Conservation (phyloP, 2,329 filamentous ascomycete genomes). For the Diaporthe eres region DNA sequence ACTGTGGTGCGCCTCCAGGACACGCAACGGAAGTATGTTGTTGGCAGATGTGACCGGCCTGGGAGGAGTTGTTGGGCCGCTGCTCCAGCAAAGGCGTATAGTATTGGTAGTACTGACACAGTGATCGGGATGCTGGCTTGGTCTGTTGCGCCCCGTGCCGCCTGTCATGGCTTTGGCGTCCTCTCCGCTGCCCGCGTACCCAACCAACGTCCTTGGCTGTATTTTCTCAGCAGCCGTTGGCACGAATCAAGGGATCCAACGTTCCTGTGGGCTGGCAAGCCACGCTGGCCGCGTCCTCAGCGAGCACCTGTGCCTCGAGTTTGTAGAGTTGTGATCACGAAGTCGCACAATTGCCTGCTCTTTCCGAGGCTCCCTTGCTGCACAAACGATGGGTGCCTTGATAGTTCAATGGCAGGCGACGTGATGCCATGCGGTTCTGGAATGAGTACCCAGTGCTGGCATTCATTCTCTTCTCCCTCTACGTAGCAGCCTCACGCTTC, state of each 20-base stretch:
- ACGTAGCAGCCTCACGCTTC: neutral
- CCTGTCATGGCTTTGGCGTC: constrained; percentile 27
- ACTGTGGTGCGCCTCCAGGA: constrained; percentile 10
- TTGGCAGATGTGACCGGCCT: constrained; percentile 5
- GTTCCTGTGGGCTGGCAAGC: constrained; percentile 20
- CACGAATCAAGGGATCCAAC: constrained; percentile 16
- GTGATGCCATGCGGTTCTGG: neutral
- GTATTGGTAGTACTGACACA: neutral
- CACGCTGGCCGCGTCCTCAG: constrained; percentile 9
- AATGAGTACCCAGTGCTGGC: neutral
- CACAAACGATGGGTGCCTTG: neutral
- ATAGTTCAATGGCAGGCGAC: constrained; percentile 4
- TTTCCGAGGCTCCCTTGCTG: constrained; percentile 21
- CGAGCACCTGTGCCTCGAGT: constrained; percentile 13
- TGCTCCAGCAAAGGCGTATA: constrained; percentile 1
- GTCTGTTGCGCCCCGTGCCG: constrained; percentile 26
- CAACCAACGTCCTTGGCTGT: neutral
- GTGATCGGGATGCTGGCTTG: constrained; percentile 7
- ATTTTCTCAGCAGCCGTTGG: constrained; percentile 15
- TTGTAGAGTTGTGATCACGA: neutral
- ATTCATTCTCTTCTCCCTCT: neutral
- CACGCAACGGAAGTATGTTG: constrained; percentile 6
- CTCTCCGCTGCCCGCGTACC: constrained; percentile 1
- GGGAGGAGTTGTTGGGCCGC: neutral
- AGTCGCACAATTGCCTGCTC: constrained; percentile 18